Base-by-base conservation (phyloP, 495 filamentous ascomycete genomes). In the Penicillium longicatenatum region DNA sequence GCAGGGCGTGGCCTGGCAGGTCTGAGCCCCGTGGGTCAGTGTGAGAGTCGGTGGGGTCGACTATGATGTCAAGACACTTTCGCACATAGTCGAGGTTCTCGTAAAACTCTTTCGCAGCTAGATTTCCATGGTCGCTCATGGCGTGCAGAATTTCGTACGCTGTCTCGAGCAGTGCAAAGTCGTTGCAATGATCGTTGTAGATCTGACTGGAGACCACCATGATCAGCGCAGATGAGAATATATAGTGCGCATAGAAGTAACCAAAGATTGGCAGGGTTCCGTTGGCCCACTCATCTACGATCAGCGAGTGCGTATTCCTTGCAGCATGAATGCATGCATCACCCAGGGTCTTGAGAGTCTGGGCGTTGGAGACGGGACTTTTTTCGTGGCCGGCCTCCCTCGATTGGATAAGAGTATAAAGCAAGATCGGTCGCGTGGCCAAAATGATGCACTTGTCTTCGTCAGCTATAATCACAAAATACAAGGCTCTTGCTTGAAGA, bases 241-340 rank as follows among this genome's bases (percentile, higher is more conserved):
- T 60, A 41, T 74, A 72, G 16, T 75, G 72, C 0, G 71, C 63
- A 49, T 70, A 70, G 39, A 74, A 75, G 30, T 69, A 74, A 3
- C 70, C 67, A 16, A 68, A 69, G 19, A 72, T 67, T 0, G 67
- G 61, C 6, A 75, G 55, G 6, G 71, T 68, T 9, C 70, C 70
- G 47, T 71, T 70, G 1, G 64, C 60, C 71, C 72, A 75, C n/a
- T 70, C 69, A 8, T 68, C 70, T 29, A 68, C 57, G n/a, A 74
- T 66, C 11, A 75, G 57, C 1, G 56, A 59, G 59, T 70, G 60
- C 0, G 61, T 67, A 50, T 72, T 61, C 33, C 68, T 55, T 22
- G 71, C 67, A 43, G 69, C 64, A 20, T 69, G 62, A 22, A 69
- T 68, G 57, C 72, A 75, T 21, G 72, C 68, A 20, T 74, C 68